A percentile compares a stretch with the other conserved stretches of the same genome.
phyloP scores from a whole-genome alignment of 768 basidiomycete genomes.

The Panaeolus cyanescens region DNA sequence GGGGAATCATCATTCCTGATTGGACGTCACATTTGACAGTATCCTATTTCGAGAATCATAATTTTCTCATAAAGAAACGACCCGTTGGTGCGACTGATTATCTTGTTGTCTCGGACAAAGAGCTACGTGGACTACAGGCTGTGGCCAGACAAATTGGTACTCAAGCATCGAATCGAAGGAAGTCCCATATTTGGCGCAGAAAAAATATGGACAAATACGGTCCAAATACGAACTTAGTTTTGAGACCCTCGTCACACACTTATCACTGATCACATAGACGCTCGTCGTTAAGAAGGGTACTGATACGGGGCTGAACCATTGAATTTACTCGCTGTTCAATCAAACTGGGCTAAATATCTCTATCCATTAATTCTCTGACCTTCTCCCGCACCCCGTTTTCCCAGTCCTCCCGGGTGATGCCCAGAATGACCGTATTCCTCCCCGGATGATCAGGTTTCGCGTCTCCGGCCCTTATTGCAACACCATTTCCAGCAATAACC shows the following conservation, averaged over 20 bases:
- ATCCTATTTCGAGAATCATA: background rate
- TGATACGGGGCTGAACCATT: background rate
- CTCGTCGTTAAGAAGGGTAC: background rate
- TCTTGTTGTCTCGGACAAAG: background rate
- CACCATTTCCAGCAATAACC: constrained; percentile 34
- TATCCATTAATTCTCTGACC: constrained; percentile 35
- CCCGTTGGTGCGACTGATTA: background rate
- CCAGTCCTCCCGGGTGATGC: constrained; percentile 66
- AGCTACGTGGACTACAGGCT: background rate
- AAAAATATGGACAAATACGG: background rate
- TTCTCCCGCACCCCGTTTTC: constrained; percentile 39
- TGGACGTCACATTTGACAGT: background rate
- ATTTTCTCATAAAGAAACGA: background rate
- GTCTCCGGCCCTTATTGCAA: constrained; percentile 35
- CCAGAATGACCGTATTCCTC: constrained; percentile 49
- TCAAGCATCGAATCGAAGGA: background rate
- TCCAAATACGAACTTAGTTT: background rate
- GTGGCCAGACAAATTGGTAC: background rate
- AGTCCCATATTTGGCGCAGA: background rate
- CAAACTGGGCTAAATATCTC: constrained; percentile 14
- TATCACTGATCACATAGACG: constrained; percentile 1
- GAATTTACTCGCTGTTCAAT: background rate
- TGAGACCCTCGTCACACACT: background rate
- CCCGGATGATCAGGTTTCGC: constrained; percentile 31
- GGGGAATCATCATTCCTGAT: background rate